Base-by-base conservation (phyloP, 768 basidiomycete genomes). In the Xerocomellus amylosporus region DNA sequence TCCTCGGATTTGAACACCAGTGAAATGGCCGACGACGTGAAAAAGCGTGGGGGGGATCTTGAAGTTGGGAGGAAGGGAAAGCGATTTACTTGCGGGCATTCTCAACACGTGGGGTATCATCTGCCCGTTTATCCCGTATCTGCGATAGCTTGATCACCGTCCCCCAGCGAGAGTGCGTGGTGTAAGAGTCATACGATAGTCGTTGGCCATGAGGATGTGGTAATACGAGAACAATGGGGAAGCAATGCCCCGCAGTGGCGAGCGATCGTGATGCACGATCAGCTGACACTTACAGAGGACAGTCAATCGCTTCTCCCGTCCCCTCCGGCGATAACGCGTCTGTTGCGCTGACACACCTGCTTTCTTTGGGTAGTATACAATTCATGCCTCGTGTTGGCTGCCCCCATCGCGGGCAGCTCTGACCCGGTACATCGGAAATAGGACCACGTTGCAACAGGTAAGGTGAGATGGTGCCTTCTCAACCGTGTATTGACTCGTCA, bases 251-350 rank as follows among this genome's bases (percentile, higher is more conserved):
- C 60, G 22, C 54, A 47, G 14, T 24, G n/a, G 20, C 34, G 39
- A 59, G 36, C 26, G 48, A 61, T 57, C 40, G 44, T 28, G 37
- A 36, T 44, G 33, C 34, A 14, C 40, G 58, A 59, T 59, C 51
- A 55, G 37, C 34, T 36, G 46, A 5, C 26, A 8, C 44, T 43
- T 22, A 37, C 54, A 47, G 39, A n/a, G 58, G 61, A 41, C 44
- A 56, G 53, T 53, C 58, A 50, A 53, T 60, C 61, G 49, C 62
- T 45, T 44, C 54, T 45, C 41, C 48, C 15, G 45, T 47, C 9
- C 19, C 19, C n/a, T 39, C 61, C 63, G 62, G 62, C 53, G 62
- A 63, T 63, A 64, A 34, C 20, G 50, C 24, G 62, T 45, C 51
- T 22, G 34, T 51, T 19, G 28, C 26, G 34, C 8, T 50, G 45